Percentiles rank a stretch among this genome's conserved stretches.
Evolutionary conservation across 2,329 filamentous ascomycete genomes (phyloP).

Genomic region (Nothomitra cinnamomea): DNA sequence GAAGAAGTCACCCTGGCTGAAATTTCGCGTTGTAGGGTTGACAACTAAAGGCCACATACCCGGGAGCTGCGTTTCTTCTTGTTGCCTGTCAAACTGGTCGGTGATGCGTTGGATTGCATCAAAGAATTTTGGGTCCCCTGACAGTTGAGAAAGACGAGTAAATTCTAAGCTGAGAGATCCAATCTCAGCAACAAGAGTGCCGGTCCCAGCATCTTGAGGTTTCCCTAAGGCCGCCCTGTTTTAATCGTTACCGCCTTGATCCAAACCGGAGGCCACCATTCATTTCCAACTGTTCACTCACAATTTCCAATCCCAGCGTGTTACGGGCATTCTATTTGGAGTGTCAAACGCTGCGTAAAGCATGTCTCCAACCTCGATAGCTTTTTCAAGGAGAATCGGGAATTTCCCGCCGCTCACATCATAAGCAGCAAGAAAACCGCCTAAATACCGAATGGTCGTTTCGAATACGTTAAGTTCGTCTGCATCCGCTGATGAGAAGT

Average conservation of each 20-base stretch:
- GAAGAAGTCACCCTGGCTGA: constrained; percentile 7
- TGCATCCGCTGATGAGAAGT: constrained; percentile 31
- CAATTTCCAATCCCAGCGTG: constrained; percentile 17
- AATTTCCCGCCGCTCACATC: constrained; percentile 30
- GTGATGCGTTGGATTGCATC: constrained; percentile 22
- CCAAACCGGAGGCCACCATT: not conserved
- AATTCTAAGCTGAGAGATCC: constrained; percentile 26
- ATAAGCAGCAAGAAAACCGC: constrained; percentile 34
- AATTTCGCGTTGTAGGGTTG: constrained; percentile 11
- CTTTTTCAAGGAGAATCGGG: constrained; percentile 31
- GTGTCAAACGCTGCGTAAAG: constrained; percentile 29
- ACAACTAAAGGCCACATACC: constrained; percentile 24
- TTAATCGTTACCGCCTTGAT: not conserved
- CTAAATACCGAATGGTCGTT: constrained; percentile 35
- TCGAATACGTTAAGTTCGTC: constrained; percentile 28
- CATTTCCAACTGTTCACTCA: not conserved
- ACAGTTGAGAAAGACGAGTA: constrained; percentile 24
- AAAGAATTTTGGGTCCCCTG: constrained; percentile 21
- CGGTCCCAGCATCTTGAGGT: constrained; percentile 15
- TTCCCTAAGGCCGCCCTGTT: constrained; percentile 11
- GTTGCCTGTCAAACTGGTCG: constrained; percentile 18
- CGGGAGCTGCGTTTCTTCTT: constrained; percentile 20
- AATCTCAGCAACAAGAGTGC: constrained; percentile 19
- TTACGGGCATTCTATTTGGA: constrained; percentile 14
- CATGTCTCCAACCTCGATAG: constrained; percentile 35